Percentiles rank a stretch among this genome's conserved stretches.
These are phyloP conservation scores for Aspergillus ochraceoroseus DNA, from an alignment of 2,329 filamentous ascomycete species.

Conservation along the genomic window DNA sequence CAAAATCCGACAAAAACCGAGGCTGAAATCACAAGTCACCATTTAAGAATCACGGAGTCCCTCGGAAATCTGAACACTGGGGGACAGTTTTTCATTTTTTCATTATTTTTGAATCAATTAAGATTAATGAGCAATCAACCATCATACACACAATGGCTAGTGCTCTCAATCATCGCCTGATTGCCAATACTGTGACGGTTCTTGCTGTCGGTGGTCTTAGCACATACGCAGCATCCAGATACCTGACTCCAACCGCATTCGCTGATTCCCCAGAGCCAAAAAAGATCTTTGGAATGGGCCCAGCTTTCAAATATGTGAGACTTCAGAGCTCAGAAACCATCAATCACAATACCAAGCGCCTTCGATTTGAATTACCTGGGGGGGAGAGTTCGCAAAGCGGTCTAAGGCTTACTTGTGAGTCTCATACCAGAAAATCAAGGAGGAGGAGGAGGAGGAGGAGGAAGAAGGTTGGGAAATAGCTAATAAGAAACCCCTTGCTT, in stretches of 20 bases:
- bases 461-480: background rate
- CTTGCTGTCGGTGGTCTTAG: conserved; percentile 4
- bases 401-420: conserved; percentile 14
- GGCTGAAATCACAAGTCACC: too few relatives aligned
- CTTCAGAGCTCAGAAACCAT: conserved; percentile 10
- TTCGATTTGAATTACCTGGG: conserved; percentile 12
- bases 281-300: conserved; percentile 4
- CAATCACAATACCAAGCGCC: conserved; percentile 15
- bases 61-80: too few relatives aligned
- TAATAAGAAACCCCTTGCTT: background rate
- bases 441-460: background rate
- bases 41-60: too few relatives aligned
- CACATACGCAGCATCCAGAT: background rate
- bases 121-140: too few relatives aligned
- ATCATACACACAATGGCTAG: background rate
- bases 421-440: background rate
- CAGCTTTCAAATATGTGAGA: conserved; percentile 7
- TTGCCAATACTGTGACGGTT: conserved; percentile 3
- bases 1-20: too few relatives aligned
- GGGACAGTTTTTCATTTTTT: too few relatives aligned
- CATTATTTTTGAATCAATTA: too few relatives aligned
- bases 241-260: background rate
- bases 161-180: background rate
- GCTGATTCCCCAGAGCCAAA: conserved; percentile 1
- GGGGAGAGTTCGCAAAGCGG: conserved; percentile 9